Evolutionary conservation across 192 early-diverging fungal genomes (phyloP), one percentile per base, ranked within the genome.

Genomic region (Entomortierella lignicola): DNA sequence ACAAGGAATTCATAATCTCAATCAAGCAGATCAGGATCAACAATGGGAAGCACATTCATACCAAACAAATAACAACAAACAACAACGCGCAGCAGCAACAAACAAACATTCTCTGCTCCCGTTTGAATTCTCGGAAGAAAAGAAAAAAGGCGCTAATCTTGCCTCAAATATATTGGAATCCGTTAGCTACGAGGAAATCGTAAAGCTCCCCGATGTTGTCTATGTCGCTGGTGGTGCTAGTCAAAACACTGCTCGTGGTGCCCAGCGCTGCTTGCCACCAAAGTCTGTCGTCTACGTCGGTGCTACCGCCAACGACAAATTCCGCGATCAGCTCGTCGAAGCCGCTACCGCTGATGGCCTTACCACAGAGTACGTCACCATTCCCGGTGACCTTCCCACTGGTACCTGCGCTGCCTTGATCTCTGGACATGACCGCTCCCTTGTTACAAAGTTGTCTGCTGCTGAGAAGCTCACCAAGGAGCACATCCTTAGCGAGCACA

Each of bases 191-290:
- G 86, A 91, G 55, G 96, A 96, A 59, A 85, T 99, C 60, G 87
- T 94, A 32, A 77, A 87, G 32, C 84, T 88, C 71, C 85, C 89
- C 32, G 83, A 90, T 6, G 92, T 94, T 63, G 85, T 87, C 69
- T 97, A 96, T 84, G 93, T 96, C 71, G 96, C 96, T 48, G 98
- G 98, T 55, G 98, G 98, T 71, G 96, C 98, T 31, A 90, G 94
- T 43, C 98, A 99, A 83, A 99, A 99, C 92, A 87, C 96, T 55
- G 88, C 95, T 60, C 92, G 98, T 63, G 93, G 92, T 66, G 94
- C 92, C 29, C 93, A 90, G 87, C 95, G 94, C 81, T 80, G 97
- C 51, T 89, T 99, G 39, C 98, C 97, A 55, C 71, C 89, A 66
- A 92, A 92, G 66, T 89, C 91, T 10, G 95, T 95, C 29, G 89